Conservation (phyloP, 495 filamentous ascomycete species). For the Gamarada debralockiae region DNA sequence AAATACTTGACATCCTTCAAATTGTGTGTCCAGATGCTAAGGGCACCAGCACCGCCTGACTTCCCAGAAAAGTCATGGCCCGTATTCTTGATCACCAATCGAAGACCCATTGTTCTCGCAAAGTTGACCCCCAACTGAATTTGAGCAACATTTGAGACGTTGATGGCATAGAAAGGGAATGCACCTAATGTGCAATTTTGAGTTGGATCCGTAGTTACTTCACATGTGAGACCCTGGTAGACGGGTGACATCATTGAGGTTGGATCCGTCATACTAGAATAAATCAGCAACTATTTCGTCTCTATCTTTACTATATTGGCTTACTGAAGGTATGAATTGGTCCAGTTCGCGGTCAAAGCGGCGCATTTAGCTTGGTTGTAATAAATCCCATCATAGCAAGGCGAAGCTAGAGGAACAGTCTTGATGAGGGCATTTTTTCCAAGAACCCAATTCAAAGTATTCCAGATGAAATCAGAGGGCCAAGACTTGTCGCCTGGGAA, state of each 20-base stretch:
- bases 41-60: conserved; percentile 13
- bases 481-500: conserved; percentile 9
- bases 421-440: conserved; percentile 4
- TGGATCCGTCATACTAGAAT: conserved; percentile 6
- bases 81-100: conserved; percentile 59
- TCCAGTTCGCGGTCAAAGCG: conserved; percentile 1
- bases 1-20: conserved; percentile 16
- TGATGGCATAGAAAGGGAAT: conserved; percentile 44
- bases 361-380: not conserved
- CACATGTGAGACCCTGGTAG: conserved; percentile 11
- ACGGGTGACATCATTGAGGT: conserved; percentile 9
- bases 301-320: not conserved
- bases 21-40: conserved; percentile 21
- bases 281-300: not conserved
- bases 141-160: conserved; percentile 35
- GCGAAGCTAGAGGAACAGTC: conserved; percentile 5
- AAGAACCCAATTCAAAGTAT: conserved; percentile 2
- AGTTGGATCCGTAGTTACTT: not conserved
- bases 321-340: conserved; percentile 12
- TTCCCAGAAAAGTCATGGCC: conserved; percentile 57
- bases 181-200: conserved; percentile 20
- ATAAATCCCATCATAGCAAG: conserved; percentile 1
- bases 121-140: conserved; percentile 39
- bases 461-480: conserved; percentile 2
- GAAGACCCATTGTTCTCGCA: conserved; percentile 47